These are phyloP conservation scores for Lotmaria passim DNA, from an alignment of 208 protist species.

Conservation along the genomic window DNA sequence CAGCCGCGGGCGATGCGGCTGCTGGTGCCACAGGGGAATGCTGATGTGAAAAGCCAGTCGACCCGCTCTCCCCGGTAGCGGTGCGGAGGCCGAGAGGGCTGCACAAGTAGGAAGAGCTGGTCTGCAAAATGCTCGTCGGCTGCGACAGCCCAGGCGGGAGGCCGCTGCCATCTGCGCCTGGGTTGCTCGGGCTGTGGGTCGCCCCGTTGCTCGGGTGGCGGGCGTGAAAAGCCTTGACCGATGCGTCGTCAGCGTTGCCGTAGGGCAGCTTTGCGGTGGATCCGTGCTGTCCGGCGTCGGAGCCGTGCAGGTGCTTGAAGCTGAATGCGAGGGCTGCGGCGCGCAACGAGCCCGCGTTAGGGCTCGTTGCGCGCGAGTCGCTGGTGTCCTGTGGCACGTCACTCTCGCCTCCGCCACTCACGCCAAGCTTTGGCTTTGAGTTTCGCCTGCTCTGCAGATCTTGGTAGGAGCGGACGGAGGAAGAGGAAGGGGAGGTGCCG, in stretches of 20 bases:
- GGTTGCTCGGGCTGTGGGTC: background rate
- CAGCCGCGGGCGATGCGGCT: background rate
- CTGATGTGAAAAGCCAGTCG: background rate
- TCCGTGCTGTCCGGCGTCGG: background rate
- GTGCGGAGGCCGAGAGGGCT: slow-evolving; percentile 7
- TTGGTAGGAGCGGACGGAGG: slow-evolving; percentile 4
- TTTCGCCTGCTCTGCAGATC: slow-evolving; percentile 4
- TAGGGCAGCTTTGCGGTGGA: background rate
- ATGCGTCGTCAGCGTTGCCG: slow-evolving; percentile 3
- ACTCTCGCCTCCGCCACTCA: background rate
- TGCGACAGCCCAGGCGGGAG: background rate
- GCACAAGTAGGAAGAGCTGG: slow-evolving; percentile 7
- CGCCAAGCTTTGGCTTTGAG: background rate
- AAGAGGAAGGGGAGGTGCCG: background rate
- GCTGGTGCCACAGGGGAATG: background rate
- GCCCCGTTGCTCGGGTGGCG: background rate
- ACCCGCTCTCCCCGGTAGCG: slow-evolving; percentile 14
- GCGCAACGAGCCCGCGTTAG: slow-evolving; percentile 11
- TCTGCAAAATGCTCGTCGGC: slow-evolving; percentile 7
- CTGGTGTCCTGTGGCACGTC: slow-evolving; percentile 3
- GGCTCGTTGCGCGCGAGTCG: background rate
- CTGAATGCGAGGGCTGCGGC: slow-evolving; percentile 7
- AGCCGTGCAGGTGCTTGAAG: slow-evolving; percentile 6
- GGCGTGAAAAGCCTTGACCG: background rate
- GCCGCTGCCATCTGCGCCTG: background rate